Evolutionary conservation across 2,329 filamentous ascomycete genomes (phyloP).

Genomic region (Nothomitra cinnamomea): DNA sequence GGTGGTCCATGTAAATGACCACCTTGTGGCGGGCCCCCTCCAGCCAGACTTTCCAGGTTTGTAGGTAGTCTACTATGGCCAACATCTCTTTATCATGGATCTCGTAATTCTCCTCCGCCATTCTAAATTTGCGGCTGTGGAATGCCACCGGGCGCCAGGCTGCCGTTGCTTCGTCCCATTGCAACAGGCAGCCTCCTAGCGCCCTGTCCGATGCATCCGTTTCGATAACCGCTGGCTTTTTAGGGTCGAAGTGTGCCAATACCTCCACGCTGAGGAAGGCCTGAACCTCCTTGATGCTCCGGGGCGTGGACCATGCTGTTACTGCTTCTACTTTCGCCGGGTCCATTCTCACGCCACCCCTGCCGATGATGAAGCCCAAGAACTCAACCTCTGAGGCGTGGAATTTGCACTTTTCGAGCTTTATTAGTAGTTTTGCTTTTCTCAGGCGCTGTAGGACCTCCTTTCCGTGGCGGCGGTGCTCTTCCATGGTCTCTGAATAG

Average conservation of each 20-base stretch:
- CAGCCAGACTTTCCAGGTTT: conserved; percentile 14
- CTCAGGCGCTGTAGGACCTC: conserved; percentile 14
- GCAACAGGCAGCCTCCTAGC: not conserved
- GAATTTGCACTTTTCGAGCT: conserved; percentile 18
- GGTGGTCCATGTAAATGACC: conserved; percentile 16
- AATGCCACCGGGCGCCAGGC: conserved; percentile 9
- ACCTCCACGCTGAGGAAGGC: conserved; percentile 12
- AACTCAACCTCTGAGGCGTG: conserved; percentile 16
- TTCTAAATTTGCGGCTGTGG: conserved; percentile 9
- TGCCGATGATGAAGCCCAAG: conserved; percentile 17
- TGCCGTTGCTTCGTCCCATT: conserved; percentile 3
- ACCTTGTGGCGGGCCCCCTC: conserved; percentile 8
- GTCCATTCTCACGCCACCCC: conserved; percentile 15
- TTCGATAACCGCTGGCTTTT: not conserved
- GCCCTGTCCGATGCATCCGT: not conserved
- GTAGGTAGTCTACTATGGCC: conserved; percentile 12
- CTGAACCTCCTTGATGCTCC: conserved; percentile 12
- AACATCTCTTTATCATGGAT: conserved; percentile 14
- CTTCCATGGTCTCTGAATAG: conserved; percentile 13
- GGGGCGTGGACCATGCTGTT: conserved; percentile 13
- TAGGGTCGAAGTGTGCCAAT: not conserved
- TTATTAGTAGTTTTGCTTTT: conserved; percentile 10
- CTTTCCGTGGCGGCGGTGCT: conserved; percentile 14
- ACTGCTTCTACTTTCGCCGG: conserved; percentile 14
- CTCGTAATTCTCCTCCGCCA: conserved; percentile 10